Evolutionary conservation across 2,329 filamentous ascomycete genomes (phyloP).

Genomic region (Diaporthe aspalathi): DNA sequence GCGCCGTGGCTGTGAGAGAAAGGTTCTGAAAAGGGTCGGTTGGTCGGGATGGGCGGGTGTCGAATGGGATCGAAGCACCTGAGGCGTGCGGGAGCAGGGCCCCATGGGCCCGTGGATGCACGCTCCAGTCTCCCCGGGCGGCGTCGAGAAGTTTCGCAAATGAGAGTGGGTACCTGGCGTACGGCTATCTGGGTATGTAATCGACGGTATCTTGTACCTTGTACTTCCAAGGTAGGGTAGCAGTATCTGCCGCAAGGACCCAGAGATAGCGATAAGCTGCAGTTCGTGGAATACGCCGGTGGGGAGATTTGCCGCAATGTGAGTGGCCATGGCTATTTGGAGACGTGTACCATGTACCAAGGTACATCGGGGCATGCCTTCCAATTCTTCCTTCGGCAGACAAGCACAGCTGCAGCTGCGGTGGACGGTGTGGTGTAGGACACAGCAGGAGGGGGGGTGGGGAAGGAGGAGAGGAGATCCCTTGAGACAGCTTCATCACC

Average conservation of each 20-base stretch:
- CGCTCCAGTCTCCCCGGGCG: constrained; percentile 13
- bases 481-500: background rate
- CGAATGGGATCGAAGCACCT: constrained; percentile 26
- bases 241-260: background rate
- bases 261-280: no score
- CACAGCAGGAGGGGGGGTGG: background rate
- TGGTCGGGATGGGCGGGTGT: no score
- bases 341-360: background rate
- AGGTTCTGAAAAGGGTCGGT: no score
- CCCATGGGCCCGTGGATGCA: constrained; percentile 22
- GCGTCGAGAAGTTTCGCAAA: constrained; percentile 3
- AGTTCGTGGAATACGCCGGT: background rate
- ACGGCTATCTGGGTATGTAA: no score
- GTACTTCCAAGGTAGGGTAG: background rate
- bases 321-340: background rate
- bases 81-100: no score
- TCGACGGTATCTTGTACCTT: background rate
- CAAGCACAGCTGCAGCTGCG: no score
- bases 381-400: background rate
- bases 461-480: background rate
- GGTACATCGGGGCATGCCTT: background rate
- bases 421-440: no score
- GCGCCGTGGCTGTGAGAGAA: constrained; percentile 15
- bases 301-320: background rate
- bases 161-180: background rate